These are phyloP conservation scores for Hypoxylon sp. DNA, from an alignment of 2,329 filamentous ascomycete species.

Conservation along the genomic window DNA sequence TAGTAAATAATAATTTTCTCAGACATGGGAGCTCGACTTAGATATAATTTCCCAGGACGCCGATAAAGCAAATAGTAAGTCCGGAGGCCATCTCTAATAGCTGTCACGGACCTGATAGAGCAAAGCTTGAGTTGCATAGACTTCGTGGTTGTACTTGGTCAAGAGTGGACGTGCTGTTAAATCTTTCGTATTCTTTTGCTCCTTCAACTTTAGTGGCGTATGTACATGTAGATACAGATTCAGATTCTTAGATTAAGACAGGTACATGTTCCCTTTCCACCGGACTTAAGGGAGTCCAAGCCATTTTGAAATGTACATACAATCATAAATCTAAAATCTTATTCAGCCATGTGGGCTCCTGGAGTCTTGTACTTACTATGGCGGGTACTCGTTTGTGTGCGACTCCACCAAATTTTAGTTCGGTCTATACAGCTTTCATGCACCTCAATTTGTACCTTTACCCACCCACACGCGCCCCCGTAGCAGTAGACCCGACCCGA, in stretches of 20 bases:
- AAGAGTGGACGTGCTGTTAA: neutral
- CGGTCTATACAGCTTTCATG: conserved; percentile 9
- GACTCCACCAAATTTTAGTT: neutral
- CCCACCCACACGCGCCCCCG: conserved; percentile 25
- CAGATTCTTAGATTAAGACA: too few species aligned
- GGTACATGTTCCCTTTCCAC: neutral
- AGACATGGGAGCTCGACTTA: conserved; percentile 17
- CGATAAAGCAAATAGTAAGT: conserved; percentile 31
- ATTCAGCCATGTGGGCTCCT: conserved; percentile 31
- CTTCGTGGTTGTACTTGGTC: conserved; percentile 8
- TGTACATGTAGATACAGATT: too few species aligned
- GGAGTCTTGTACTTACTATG: conserved; percentile 39
- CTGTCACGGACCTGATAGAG: conserved; percentile 8
- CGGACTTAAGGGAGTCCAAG: conserved; percentile 38
- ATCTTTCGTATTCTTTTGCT: neutral
- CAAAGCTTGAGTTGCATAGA: neutral
- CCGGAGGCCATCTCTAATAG: conserved; percentile 18
- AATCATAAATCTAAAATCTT: conserved; percentile 32
- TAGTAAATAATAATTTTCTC: conserved; percentile 24
- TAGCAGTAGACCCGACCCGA: conserved; percentile 44
- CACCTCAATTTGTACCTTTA: conserved; percentile 30
- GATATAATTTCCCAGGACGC: conserved; percentile 16
- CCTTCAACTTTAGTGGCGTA: neutral
- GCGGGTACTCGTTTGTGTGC: conserved; percentile 24
- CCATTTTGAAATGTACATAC: conserved; percentile 30